Base-by-base conservation (phyloP, 208 protist species). In the Crithidia sp. region DNA sequence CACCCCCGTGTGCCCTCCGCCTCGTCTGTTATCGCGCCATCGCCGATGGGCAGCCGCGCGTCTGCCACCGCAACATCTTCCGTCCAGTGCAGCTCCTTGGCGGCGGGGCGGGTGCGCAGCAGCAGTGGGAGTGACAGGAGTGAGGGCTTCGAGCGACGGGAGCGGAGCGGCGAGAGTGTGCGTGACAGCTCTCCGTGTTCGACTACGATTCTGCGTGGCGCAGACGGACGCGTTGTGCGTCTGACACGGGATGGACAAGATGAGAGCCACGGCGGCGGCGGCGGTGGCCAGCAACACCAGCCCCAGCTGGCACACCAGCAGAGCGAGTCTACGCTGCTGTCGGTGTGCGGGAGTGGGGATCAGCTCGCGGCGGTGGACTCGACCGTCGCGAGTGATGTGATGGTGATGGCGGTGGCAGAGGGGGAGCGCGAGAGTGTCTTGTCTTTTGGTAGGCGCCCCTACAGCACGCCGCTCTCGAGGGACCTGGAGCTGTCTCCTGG, bases 251-350 rank as follows among this genome's bases (percentile, higher is more conserved):
- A 55, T 12, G 50, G 50, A 7, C 14, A 7, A 17, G 50, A 47
- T 5, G 19, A 45, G 39, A 62, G 39, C 40, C 39, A 41, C 57
- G 12, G 13, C 40, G 43, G 57, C 40, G 5, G 45, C 45, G 37
- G 36, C 7, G 41, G 58, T 45, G 37, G 39, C 9, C 41, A 52
- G 36, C 9, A 16, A 2, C 5, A 19, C 9, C 28, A 40, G 9
- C 43, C 65, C 41, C 4, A 43, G 9, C 8, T 39, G 65, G 28
- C 28, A 28, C 65, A 49, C 2, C 65, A 70, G 9, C 8, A 2
- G 13, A 61, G 54, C 8, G 65, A 70, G 39, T 70, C 65, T 3
- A 43, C 53, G n/a, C 53, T 70, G 52, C 19, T 50, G 17, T 61
- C 53, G 28, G n/a, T 52, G 3, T 59, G 7, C 43, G 53, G 41